These are phyloP conservation scores for Cucurbita maxima DNA, from an alignment of 306 rosid genomes.

Conservation along the genomic window DNA sequence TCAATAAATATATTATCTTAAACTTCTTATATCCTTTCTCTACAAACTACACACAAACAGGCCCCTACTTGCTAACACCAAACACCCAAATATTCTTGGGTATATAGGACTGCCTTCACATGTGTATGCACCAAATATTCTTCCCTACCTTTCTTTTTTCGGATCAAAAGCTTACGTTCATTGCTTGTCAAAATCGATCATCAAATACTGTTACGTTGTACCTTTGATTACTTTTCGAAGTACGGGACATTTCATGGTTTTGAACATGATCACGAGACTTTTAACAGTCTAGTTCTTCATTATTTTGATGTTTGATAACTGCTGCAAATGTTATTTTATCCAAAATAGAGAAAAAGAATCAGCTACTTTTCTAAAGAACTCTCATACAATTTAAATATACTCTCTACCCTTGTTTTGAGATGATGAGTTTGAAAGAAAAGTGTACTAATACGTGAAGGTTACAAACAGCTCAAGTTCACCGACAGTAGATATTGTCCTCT, in stretches of 20 bases:
- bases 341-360: neutral
- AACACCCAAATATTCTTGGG: neutral
- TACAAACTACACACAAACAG: conserved; percentile 10
- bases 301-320: too few species aligned
- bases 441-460: neutral
- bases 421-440: neutral
- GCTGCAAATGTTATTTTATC: too few species aligned
- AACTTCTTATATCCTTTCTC: neutral
- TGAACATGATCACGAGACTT: neutral
- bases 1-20: neutral
- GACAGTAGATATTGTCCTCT: too few species aligned
- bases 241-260: neutral
- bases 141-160: neutral
- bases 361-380: neutral
- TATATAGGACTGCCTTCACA: neutral
- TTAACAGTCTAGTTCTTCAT: too few species aligned
- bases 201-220: too few species aligned
- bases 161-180: too few species aligned
- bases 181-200: neutral
- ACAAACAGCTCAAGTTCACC: too few species aligned
- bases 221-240: neutral
- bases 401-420: neutral
- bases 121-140: conserved; percentile 2
- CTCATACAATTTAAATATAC: too few species aligned
- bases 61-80: conserved; percentile 13